Conservation (phyloP, 163 green algal genomes). For the Smithsoniella earleae region DNA sequence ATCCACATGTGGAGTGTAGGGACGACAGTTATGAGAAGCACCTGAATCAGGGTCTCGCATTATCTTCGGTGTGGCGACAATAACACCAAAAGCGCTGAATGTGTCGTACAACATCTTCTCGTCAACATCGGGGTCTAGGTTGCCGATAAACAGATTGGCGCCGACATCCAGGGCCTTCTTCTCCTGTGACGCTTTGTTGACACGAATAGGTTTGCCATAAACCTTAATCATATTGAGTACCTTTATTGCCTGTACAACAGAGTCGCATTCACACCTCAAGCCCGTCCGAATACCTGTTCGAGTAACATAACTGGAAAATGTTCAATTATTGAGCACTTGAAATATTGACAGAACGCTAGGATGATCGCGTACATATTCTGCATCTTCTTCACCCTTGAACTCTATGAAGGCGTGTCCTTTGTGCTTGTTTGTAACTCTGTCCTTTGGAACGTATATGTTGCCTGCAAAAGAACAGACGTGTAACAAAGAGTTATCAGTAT, state of each 20-base stretch:
- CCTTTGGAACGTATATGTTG: slow-evolving; percentile 97
- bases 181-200: slow-evolving; percentile 86
- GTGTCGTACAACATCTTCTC: slow-evolving; percentile 98
- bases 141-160: slow-evolving; percentile 97
- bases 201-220: slow-evolving; percentile 86
- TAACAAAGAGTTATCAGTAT: too few species aligned
- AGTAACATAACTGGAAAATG: too few species aligned
- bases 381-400: slow-evolving; percentile 86
- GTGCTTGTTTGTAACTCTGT: slow-evolving; percentile 87
- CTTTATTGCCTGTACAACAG: slow-evolving; percentile 71
- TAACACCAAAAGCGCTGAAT: slow-evolving; percentile 93
- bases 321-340: too few species aligned
- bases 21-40: too few species aligned
- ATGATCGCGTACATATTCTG: slow-evolving; percentile 89
- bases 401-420: slow-evolving; percentile 98
- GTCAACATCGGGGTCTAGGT: slow-evolving; percentile 93
- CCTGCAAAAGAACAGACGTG: slow-evolving; percentile 53
- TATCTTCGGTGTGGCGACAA: slow-evolving; percentile 88
- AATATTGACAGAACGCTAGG: too few species aligned
- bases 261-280: neutral
- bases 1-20: too few species aligned
- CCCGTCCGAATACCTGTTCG: neutral
- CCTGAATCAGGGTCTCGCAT: slow-evolving; percentile 90
- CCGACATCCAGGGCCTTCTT: slow-evolving; percentile 77
- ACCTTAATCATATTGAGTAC: slow-evolving; percentile 98